Evolutionary conservation across 768 basidiomycete genomes (phyloP).

Genomic region (Pleurotus giganteus): DNA sequence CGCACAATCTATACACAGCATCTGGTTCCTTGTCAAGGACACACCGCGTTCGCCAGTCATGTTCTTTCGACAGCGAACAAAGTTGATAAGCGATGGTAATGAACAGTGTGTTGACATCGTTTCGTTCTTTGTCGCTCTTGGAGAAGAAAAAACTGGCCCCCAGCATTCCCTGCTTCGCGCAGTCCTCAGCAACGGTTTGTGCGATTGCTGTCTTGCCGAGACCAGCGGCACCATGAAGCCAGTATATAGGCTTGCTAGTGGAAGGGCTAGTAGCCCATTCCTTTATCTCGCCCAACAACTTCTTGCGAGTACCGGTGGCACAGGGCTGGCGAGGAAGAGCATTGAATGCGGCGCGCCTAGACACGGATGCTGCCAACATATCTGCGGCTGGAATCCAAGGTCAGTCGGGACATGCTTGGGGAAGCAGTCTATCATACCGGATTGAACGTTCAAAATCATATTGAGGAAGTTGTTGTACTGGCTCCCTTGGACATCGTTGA

Average conservation of each 20-base stretch:
- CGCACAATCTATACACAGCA: background rate
- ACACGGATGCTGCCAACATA: background rate
- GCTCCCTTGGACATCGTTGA: background rate
- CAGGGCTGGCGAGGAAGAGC: background rate
- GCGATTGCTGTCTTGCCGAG: slow-evolving; percentile 31
- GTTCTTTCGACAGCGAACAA: slow-evolving; percentile 13
- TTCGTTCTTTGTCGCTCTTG: slow-evolving; percentile 22
- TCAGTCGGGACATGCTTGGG: background rate
- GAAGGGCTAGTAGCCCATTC: background rate
- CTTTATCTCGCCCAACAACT: background rate
- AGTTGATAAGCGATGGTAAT: slow-evolving; percentile 32
- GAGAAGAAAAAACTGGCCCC: slow-evolving; percentile 32
- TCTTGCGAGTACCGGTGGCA: slow-evolving; percentile 2
- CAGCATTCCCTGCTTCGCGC: slow-evolving; percentile 12
- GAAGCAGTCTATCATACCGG: background rate
- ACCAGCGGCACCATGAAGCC: slow-evolving; percentile 33
- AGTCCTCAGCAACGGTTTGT: slow-evolving; percentile 23
- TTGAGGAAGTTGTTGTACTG: background rate
- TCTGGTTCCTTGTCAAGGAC: background rate
- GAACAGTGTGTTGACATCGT: slow-evolving; percentile 24
- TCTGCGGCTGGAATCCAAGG: background rate
- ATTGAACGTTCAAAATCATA: background rate
- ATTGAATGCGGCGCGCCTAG: background rate
- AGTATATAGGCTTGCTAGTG: slow-evolving; percentile 17
- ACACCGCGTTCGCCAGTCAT: slow-evolving; percentile 2